phyloP scores from a whole-genome alignment of 2,329 filamentous ascomycete species.

The Xylariaceae sp. region DNA sequence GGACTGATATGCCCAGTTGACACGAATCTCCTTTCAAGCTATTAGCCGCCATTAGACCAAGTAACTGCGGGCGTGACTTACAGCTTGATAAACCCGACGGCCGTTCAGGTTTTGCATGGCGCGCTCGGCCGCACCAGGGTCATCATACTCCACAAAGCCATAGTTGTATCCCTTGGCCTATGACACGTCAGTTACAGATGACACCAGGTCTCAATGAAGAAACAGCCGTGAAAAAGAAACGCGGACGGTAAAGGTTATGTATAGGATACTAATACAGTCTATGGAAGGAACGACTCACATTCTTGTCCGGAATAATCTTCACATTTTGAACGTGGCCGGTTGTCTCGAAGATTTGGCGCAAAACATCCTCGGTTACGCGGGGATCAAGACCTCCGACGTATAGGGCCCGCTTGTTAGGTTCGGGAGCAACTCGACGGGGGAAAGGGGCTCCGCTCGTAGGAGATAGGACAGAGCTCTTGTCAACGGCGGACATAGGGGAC shows the following conservation, averaged over 20 bases:
- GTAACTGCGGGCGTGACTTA: constrained; percentile 42
- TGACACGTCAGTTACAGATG: not conserved
- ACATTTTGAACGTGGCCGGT: constrained; percentile 97
- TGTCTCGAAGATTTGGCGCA: constrained; percentile 98
- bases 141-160: constrained; percentile 97
- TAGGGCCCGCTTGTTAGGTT: constrained; percentile 96
- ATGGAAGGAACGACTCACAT: constrained; percentile 58
- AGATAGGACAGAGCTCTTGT: constrained; percentile 67
- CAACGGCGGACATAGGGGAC: constrained; percentile 68
- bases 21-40: constrained; percentile 76
- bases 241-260: not conserved
- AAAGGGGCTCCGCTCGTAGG: constrained; percentile 77
- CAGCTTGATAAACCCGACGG: constrained; percentile 88
- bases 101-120: constrained; percentile 97
- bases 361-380: constrained; percentile 89
- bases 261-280: not conserved
- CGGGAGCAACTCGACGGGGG: constrained; percentile 83
- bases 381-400: constrained; percentile 95
- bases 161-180: constrained; percentile 98
- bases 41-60: constrained; percentile 6
- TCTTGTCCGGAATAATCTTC: constrained; percentile 99
- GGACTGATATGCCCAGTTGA: constrained; percentile 99
- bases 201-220: not conserved
- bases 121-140: constrained; percentile 90
- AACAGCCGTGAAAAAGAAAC: not conserved